phyloP scores from a whole-genome alignment of 148 eudicot genomes.

The Dianthus caryophyllus region DNA sequence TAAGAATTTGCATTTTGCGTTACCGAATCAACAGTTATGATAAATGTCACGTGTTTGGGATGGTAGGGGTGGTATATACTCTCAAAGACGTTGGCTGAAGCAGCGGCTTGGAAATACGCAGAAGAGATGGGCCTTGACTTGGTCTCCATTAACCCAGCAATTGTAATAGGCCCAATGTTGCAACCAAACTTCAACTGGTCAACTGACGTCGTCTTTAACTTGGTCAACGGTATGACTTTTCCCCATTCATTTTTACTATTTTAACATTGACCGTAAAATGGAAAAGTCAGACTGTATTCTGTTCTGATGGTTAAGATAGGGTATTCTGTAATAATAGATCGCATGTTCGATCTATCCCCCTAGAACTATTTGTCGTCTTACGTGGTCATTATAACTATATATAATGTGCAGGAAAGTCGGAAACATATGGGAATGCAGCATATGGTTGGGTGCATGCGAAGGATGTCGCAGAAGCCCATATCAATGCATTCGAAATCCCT shows the following conservation, averaged over 20 bases:
- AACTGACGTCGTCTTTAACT: constrained; percentile 12
- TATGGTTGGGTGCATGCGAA: constrained; percentile 49
- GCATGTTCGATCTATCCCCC: too few relatives aligned
- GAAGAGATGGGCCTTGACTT: constrained; percentile 38
- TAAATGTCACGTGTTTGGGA: neutral
- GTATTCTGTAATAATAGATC: too few relatives aligned
- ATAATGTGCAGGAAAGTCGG: constrained; percentile 31
- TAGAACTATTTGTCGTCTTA: too few relatives aligned
- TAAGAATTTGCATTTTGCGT: too few relatives aligned
- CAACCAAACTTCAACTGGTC: constrained; percentile 31
- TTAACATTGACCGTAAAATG: too few relatives aligned
- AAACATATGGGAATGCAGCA: constrained; percentile 28
- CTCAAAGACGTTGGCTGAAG: constrained; percentile 47
- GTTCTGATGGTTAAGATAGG: too few relatives aligned
- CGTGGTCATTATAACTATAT: too few relatives aligned
- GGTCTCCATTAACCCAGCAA: constrained; percentile 33
- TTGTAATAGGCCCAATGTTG: constrained; percentile 44
- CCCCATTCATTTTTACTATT: neutral
- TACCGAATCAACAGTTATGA: too few relatives aligned
- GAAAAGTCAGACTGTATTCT: too few relatives aligned
- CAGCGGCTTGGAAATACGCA: constrained; percentile 41
- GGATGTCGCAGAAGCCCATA: constrained; percentile 58
- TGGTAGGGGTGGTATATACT: constrained; percentile 31
- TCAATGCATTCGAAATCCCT: constrained; percentile 49
- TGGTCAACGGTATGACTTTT: constrained; percentile 31